A percentile compares a stretch with the other conserved stretches of the same genome.
Evolutionary conservation across 2,329 filamentous ascomycete species (phyloP).

Genomic region (Pseudogymnoascus sp.): DNA sequence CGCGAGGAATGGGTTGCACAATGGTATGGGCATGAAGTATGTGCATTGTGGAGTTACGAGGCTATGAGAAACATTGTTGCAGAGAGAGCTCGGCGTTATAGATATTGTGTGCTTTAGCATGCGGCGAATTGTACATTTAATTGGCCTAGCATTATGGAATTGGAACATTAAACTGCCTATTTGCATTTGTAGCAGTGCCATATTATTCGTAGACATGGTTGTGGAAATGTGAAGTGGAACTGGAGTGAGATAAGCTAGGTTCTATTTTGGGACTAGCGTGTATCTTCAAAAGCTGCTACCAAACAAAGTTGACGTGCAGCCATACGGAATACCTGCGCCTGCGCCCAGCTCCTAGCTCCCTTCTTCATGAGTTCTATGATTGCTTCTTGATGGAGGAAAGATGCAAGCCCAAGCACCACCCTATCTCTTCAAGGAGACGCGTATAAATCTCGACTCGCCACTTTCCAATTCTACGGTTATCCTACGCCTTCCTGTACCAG

Average conservation of each 20-base stretch:
- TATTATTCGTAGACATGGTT: neutral
- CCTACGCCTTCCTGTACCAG: constrained; percentile 55
- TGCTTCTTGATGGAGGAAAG: constrained; percentile 49
- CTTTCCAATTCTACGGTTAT: constrained; percentile 61
- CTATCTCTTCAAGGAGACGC: constrained; percentile 77
- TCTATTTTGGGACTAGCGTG: constrained; percentile 18
- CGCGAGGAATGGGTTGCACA: neutral
- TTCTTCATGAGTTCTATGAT: constrained; percentile 8
- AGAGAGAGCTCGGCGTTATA: constrained; percentile 6
- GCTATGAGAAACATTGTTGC: constrained; percentile 2
- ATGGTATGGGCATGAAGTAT: neutral
- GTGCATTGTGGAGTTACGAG: constrained; percentile 6
- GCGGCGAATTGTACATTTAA: neutral
- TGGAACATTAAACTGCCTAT: neutral
- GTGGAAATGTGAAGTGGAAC: constrained; percentile 11
- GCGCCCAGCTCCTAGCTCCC: constrained; percentile 12
- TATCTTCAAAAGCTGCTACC: constrained; percentile 10
- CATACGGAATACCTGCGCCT: constrained; percentile 22
- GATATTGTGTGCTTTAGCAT: neutral
- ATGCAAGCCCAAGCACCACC: constrained; percentile 57
- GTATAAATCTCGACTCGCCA: constrained; percentile 70
- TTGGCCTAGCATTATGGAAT: constrained; percentile 5
- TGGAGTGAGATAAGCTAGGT: constrained; percentile 13
- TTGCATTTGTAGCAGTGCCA: neutral
- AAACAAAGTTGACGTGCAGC: constrained; percentile 11